Conservation (phyloP, 1,284 basidiomycete species). For the Porphyrellus sp. region DNA sequence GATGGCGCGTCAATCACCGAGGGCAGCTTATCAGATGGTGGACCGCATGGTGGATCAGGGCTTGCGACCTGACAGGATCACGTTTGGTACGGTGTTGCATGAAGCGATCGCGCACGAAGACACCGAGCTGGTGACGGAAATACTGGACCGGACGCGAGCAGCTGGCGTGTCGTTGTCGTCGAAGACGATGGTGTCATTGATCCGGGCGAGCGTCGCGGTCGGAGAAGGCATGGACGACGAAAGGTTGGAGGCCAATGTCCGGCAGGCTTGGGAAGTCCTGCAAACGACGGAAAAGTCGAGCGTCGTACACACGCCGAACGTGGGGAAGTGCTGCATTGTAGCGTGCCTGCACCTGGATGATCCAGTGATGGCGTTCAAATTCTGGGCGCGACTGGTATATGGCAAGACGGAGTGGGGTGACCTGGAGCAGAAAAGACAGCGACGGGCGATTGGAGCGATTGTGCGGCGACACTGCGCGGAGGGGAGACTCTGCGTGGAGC, state of each 20-base stretch:
- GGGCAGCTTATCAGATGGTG: conserved; percentile 45
- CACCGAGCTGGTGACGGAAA: conserved; percentile 40
- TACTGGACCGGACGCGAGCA: conserved; percentile 41
- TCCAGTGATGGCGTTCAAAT: conserved; percentile 51
- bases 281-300: conserved; percentile 36
- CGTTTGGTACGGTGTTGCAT: conserved; percentile 60
- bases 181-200: conserved; percentile 48
- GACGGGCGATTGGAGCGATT: conserved; percentile 39
- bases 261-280: conserved; percentile 44
- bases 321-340: conserved; percentile 51
- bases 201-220: conserved; percentile 42
- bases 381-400: conserved; percentile 53
- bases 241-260: conserved; percentile 37
- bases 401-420: conserved; percentile 51
- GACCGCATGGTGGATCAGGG: conserved; percentile 46
- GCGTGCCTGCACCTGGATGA: conserved; percentile 48
- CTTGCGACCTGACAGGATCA: conserved; percentile 49
- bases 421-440: conserved; percentile 40
- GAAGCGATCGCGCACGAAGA: conserved; percentile 49
- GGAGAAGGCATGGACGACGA: conserved; percentile 27
- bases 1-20: conserved; percentile 49
- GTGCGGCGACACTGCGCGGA: conserved; percentile 34
- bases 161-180: conserved; percentile 40
- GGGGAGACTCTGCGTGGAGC: conserved; percentile 32
- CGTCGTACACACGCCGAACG: conserved; percentile 41